Base-by-base conservation (phyloP, 352 stramenopile genomes). In the Globisporangium mamillatum region DNA sequence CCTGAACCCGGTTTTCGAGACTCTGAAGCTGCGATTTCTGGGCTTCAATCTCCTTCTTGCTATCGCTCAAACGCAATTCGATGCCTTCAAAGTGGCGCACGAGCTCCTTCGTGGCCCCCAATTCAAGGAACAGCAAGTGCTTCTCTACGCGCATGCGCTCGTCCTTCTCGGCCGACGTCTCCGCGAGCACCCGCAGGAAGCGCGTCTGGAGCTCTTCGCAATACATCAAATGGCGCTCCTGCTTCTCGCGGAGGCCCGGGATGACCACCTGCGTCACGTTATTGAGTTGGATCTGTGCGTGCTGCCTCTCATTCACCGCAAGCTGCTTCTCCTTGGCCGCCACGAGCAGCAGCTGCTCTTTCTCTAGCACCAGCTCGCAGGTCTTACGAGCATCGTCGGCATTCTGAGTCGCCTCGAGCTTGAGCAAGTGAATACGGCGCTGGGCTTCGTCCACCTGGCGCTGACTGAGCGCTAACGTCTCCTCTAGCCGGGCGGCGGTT, bases 221-320 rank as follows among this genome's bases (percentile, higher is more conserved):
- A 12, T 68, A 60, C 81, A 92, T 90, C 6, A 57, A 54, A 32
- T 73, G 32, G 1, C 72, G 48, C 60, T 87, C 80, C 18, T 76
- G 53, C 29, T 74, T 70, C 27, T 88, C 79, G 22, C 68, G 71
- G 38, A 88, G 73, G 2, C 18, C 65, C 29, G 86, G 36, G 36
- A 44, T 64, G 3, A 72, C 29, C 10, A 69, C 38, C 22, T 70
- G 64, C 0, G 65, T 73, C 2, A 84, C 27, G 56, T 88, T 84
- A 32, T 77, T 81, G 10, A 88, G 54, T 48, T 89, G 78, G n/a
- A 89, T 82, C 59, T 88, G 73, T 1, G 80, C 56, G 6, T 70
- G 78, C 44, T 84, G 74, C 24, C 78, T 80, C n/a, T 89, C 80
- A 4, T 57, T 60, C 3, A 67, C 32, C 0, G 77, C 50, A 1